Percentiles rank a stretch among this genome's conserved stretches.
Evolutionary conservation across 176 grass and related monocot species (phyloP).

Genomic region (Carex kokanica): DNA sequence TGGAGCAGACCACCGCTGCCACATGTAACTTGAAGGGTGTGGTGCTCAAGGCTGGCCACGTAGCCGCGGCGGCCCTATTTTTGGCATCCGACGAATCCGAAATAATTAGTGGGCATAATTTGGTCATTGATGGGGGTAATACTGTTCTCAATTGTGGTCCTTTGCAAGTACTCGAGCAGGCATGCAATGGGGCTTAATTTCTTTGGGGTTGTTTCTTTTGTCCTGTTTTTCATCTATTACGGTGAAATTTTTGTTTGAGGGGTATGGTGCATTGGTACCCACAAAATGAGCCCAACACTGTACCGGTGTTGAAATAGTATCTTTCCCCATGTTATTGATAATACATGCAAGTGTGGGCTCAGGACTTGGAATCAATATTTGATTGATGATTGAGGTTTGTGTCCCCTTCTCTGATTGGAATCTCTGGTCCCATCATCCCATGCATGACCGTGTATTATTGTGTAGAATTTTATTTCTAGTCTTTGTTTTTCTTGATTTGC

Average conservation of each 20-base stretch:
- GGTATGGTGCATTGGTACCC: neutral
- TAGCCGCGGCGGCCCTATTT: slow-evolving; percentile 63
- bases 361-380: neutral
- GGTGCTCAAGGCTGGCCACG: slow-evolving; percentile 42
- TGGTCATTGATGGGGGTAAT: slow-evolving; percentile 65
- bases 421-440: neutral
- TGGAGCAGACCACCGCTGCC: slow-evolving; percentile 36
- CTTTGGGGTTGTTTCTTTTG: neutral
- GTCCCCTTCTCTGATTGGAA: neutral
- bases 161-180: slow-evolving; percentile 7
- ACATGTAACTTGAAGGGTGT: slow-evolving; percentile 40
- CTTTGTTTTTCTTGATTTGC: neutral
- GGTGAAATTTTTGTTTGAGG: neutral
- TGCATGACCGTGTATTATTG: neutral
- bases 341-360: neutral
- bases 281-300: neutral
- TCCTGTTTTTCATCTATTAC: neutral
- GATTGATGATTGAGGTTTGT: neutral
- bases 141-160: slow-evolving; percentile 45
- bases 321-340: neutral
- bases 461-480: neutral
- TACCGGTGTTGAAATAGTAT: neutral
- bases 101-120: slow-evolving; percentile 68
- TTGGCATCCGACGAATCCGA: slow-evolving; percentile 64
- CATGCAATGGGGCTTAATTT: neutral